Percentiles rank a stretch among this genome's conserved stretches.
Conservation (phyloP, 2,329 filamentous ascomycete genomes). For the Neopestalotiopsis sp. region DNA sequence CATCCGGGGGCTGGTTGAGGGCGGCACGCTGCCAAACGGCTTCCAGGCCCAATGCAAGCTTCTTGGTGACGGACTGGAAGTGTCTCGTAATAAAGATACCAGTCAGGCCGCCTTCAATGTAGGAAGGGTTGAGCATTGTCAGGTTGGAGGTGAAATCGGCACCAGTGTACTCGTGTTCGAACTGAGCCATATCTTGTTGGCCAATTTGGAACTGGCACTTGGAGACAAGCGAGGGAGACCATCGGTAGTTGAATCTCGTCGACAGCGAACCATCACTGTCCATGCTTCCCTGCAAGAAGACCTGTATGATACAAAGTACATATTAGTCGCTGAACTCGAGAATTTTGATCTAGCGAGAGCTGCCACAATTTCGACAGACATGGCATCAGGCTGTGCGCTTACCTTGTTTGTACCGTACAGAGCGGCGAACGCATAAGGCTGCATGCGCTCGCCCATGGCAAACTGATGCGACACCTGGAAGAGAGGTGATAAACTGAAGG, state of each 20-base stretch:
- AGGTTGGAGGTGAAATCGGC: conserved; percentile 90
- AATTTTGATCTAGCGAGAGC: not conserved
- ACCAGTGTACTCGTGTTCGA: conserved; percentile 96
- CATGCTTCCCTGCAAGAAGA: conserved; percentile 94
- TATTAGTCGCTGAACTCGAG: not conserved
- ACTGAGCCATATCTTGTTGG: conserved; percentile 84
- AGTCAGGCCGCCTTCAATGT: conserved; percentile 88
- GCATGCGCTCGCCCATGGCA: conserved; percentile 89
- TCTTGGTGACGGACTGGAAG: conserved; percentile 89
- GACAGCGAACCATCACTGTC: conserved; percentile 90
- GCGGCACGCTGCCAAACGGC: conserved; percentile 89
- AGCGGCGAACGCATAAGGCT: conserved; percentile 93
- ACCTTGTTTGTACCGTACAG: conserved; percentile 95
- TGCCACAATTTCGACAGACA: not conserved
- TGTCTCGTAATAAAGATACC: conserved; percentile 97
- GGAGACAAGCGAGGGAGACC: conserved; percentile 79
- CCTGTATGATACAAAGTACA: conserved; percentile 53
- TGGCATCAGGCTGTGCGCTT: conserved; percentile 38
- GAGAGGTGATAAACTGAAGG: conserved; percentile 89
- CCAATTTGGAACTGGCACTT: conserved; percentile 88
- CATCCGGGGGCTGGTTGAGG: conserved; percentile 86
- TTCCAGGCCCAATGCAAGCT: conserved; percentile 86
- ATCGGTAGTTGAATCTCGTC: conserved; percentile 92
- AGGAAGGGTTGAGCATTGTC: conserved; percentile 95
- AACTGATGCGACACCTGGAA: conserved; percentile 99